phyloP scores from a whole-genome alignment of 2,329 filamentous ascomycete species.

The Penicillium brasilianum region DNA sequence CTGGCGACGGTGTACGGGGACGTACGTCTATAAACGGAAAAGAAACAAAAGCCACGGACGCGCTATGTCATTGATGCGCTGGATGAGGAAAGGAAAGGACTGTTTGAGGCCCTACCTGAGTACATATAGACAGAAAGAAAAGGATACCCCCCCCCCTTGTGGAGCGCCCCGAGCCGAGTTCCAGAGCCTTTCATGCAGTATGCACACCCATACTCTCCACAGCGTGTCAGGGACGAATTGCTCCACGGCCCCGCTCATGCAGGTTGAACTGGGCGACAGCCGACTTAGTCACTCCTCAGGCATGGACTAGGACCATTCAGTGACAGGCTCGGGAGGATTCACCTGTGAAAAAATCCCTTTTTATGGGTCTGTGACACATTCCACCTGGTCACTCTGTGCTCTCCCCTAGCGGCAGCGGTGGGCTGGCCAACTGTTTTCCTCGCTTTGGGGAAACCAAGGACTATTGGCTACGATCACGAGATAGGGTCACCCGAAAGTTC shows the following conservation, averaged over 20 bases:
- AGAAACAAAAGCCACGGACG: constrained; percentile 23
- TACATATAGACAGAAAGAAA: constrained; percentile 28
- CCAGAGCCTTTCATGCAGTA: constrained; percentile 27
- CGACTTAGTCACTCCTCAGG: constrained; percentile 27
- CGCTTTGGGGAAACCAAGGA: not conserved
- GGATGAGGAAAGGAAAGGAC: constrained; percentile 14
- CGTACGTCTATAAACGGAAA: constrained; percentile 22
- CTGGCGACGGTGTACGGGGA: constrained; percentile 18
- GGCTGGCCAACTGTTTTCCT: constrained; percentile 5
- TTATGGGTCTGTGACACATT: constrained; percentile 32
- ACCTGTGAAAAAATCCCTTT: constrained; percentile 21
- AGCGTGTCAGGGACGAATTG: constrained; percentile 27
- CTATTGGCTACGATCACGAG: constrained; percentile 11
- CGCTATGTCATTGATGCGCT: constrained; percentile 38
- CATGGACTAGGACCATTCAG: constrained; percentile 26
- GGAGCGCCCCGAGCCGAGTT: constrained; percentile 16
- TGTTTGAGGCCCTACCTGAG: constrained; percentile 14
- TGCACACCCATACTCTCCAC: constrained; percentile 32
- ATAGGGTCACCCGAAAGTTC: constrained; percentile 3
- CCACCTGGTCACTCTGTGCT: constrained; percentile 16
- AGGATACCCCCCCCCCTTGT: not conserved
- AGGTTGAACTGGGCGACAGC: constrained; percentile 30
- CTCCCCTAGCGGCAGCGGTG: constrained; percentile 26
- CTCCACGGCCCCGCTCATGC: constrained; percentile 33
- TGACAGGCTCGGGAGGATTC: constrained; percentile 26